phyloP scores from a whole-genome alignment of 2,329 filamentous ascomycete genomes.

The Microsporum canis region DNA sequence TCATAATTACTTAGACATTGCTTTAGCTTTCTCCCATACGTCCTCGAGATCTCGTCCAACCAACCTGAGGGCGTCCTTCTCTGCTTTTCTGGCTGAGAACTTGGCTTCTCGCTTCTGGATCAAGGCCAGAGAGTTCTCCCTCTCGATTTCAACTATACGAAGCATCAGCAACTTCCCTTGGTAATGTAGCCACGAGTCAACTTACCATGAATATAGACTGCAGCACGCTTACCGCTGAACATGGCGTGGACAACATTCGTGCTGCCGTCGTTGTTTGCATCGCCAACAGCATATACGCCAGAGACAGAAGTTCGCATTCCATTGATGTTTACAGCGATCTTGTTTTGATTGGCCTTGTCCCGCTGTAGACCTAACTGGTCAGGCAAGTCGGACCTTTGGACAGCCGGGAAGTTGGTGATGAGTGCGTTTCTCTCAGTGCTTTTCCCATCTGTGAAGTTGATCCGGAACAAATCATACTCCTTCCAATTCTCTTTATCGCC shows the following conservation, averaged over 20 bases:
- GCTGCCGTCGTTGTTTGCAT: constrained; percentile 48
- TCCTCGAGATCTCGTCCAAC: constrained; percentile 3
- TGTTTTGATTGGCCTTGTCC: constrained; percentile 23
- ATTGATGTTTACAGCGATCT: constrained; percentile 36
- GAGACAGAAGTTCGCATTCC: constrained; percentile 42
- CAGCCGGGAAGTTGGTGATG: constrained; percentile 39
- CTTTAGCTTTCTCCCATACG: neutral
- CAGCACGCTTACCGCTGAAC: constrained; percentile 47
- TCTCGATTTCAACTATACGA: constrained; percentile 1
- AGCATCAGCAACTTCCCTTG: neutral
- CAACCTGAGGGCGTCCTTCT: neutral
- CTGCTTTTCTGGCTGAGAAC: neutral
- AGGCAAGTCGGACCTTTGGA: constrained; percentile 41
- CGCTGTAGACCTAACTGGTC: constrained; percentile 39
- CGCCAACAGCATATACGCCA: constrained; percentile 49
- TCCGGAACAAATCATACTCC: constrained; percentile 46
- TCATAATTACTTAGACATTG: neutral
- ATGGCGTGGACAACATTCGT: constrained; percentile 53
- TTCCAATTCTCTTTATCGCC: constrained; percentile 24
- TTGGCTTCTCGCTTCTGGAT: neutral
- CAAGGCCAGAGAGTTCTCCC: neutral
- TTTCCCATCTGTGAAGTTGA: constrained; percentile 41
- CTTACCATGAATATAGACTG: constrained; percentile 48
- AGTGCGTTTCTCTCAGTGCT: constrained; percentile 42
- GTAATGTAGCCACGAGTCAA: constrained; percentile 6